Base-by-base conservation (phyloP, 2,329 filamentous ascomycete species). In the Phyllachora maydis region DNA sequence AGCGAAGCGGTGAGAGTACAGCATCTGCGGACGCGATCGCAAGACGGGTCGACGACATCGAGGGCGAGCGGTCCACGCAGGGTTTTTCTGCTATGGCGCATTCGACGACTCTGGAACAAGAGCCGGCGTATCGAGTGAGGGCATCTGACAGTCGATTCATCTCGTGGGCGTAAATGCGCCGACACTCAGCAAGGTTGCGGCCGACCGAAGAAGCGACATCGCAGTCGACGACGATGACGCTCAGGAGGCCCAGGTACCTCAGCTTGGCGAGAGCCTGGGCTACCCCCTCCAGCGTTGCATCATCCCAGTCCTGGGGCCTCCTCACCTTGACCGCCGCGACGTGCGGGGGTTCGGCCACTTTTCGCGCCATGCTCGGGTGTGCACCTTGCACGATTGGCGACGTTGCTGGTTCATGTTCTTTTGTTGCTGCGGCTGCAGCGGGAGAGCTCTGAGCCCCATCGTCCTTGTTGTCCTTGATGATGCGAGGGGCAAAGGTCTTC, bases 311-410 rank as follows among this genome's bases (percentile, higher is more conserved):
- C 35, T 90, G 72, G 0, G 81, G 73, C 20, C 65, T 62, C 25
- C 75, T 66, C 26, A 98, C 57, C 47, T 91, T 92, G 33, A 93
- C 70, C 27, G 98, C 52, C 10, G 88, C 83, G 28, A 92, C 58
- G 44, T 92, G 78, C 11, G 77, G 45, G 16, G 36, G 30, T 24
- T 35, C 33, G 51, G 54, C 34, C n/a, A n/a, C n/a, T n/a, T n/a
- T n/a, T n/a, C n/a, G n/a, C n/a, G n/a, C n/a, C n/a, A n/a, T n/a
- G n/a, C n/a, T n/a, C n/a, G n/a, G n/a, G n/a, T n/a, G n/a, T n/a
- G n/a, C n/a, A n/a, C n/a, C n/a, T n/a, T n/a, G n/a, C n/a, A n/a
- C n/a, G n/a, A n/a, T n/a, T n/a, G n/a, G n/a, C n/a, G n/a, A n/a
- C n/a, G n/a, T n/a, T n/a, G n/a, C n/a, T n/a, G n/a, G n/a, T n/a